Conservation (phyloP, 2,329 filamentous ascomycete species). For the Parafenestella ontariensis region DNA sequence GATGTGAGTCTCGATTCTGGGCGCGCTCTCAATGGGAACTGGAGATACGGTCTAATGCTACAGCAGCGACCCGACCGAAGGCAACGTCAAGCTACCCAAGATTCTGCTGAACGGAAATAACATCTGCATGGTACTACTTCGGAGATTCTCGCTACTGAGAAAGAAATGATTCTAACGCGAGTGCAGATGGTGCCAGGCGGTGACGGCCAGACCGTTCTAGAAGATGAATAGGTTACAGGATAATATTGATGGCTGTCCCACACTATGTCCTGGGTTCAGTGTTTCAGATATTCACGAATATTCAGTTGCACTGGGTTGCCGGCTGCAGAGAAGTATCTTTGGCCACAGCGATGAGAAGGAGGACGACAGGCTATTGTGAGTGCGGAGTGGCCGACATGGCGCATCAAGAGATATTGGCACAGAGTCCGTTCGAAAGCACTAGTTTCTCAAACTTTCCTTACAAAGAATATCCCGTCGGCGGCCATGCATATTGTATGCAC, state of each 20-base stretch:
- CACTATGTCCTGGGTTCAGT: not conserved
- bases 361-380: not conserved
- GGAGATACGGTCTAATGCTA: slow-evolving; percentile 8
- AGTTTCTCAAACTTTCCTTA: not conserved
- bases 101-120: slow-evolving; percentile 98
- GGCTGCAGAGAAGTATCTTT: not conserved
- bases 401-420: not conserved
- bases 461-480: not conserved
- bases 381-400: not conserved
- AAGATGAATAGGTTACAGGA: slow-evolving; percentile 24
- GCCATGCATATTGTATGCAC: not conserved
- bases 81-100: slow-evolving; percentile 88
- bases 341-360: not conserved
- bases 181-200: slow-evolving; percentile 45
- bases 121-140: slow-evolving; percentile 87
- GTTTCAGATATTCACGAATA: not conserved
- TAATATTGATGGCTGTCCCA: not conserved
- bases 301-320: not conserved
- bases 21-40: not conserved
- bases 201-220: slow-evolving; percentile 38
- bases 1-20: slow-evolving; percentile 67
- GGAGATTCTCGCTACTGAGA: not conserved
- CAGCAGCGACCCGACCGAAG: slow-evolving; percentile 80
- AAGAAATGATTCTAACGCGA: slow-evolving; percentile 10
- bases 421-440: not conserved